Conservation (phyloP, 176 grass and related monocot species). For the Juncus effusus region DNA sequence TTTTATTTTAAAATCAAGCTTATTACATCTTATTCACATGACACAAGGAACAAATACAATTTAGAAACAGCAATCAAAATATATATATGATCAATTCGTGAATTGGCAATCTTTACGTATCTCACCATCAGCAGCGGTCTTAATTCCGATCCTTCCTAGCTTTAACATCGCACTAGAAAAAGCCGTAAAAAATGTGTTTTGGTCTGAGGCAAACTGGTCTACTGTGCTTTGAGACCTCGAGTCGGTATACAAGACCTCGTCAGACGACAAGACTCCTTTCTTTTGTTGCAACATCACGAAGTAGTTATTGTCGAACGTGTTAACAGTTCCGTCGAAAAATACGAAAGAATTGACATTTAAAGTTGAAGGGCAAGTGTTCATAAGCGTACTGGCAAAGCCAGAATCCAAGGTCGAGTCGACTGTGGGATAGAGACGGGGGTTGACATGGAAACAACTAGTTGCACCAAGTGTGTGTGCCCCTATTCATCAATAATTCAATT, state of each 20-base stretch:
- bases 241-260: conserved; percentile 44
- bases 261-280: conserved; percentile 54
- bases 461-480: conserved; percentile 72
- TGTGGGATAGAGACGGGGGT: conserved; percentile 38
- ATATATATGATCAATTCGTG: conserved; percentile 2
- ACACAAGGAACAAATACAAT: neutral
- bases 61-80: neutral
- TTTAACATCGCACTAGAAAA: conserved; percentile 64
- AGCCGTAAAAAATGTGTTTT: conserved; percentile 50
- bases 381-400: conserved; percentile 41
- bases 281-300: conserved; percentile 47
- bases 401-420: conserved; percentile 30
- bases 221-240: conserved; percentile 26
- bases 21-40: too few relatives aligned
- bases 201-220: conserved; percentile 32
- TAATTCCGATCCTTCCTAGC: conserved; percentile 48
- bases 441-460: conserved; percentile 57
- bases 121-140: conserved; percentile 43
- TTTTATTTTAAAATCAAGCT: too few relatives aligned
- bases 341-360: conserved; percentile 34
- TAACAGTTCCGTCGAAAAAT: conserved; percentile 58
- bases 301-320: conserved; percentile 58
- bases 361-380: conserved; percentile 35
- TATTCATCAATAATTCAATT: neutral
- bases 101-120: conserved; percentile 55